Percentiles rank a stretch among this genome's conserved stretches.
phyloP scores from a whole-genome alignment of 139 green algal genomes.

The Asterochloris sp. region DNA sequence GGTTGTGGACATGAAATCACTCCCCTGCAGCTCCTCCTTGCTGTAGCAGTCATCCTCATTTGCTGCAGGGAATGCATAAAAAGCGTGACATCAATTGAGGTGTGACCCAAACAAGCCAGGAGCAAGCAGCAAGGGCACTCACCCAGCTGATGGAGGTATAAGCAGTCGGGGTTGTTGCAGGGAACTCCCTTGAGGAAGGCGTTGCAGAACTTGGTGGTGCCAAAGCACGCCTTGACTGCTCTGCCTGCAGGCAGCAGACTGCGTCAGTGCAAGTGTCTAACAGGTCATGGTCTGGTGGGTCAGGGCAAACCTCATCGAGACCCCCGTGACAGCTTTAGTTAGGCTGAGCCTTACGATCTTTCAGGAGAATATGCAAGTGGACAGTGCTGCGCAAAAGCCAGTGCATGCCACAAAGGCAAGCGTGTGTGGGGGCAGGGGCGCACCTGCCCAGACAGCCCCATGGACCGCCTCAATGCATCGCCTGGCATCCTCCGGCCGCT shows the following conservation, averaged over 20 bases:
- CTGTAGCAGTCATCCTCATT: conserved; percentile 81
- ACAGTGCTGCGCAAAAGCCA: not conserved
- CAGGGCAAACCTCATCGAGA: too few species aligned
- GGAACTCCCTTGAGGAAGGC: conserved; percentile 81
- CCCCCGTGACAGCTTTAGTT: not conserved
- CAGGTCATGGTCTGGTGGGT: too few species aligned
- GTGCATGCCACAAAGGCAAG: not conserved
- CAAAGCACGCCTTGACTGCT: conserved; percentile 80
- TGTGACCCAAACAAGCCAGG: not conserved
- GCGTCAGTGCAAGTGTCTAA: too few species aligned
- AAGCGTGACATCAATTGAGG: too few species aligned
- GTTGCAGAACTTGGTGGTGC: conserved; percentile 97
- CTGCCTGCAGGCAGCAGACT: conserved; percentile 37
- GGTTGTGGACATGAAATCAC: conserved; percentile 34
- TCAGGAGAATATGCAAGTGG: not conserved
- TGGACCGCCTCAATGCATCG: conserved; percentile 83
- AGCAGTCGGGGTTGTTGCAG: conserved; percentile 89
- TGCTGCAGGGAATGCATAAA: conserved; percentile 21
- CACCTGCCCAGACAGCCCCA: conserved; percentile 60
- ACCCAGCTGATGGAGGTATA: conserved; percentile 89
- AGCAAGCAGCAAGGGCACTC: not conserved
- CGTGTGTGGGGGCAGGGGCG: not conserved
- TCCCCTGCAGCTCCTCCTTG: conserved; percentile 73
- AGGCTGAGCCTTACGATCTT: not conserved
- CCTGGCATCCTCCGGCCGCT: conserved; percentile 65